phyloP scores from a whole-genome alignment of 495 filamentous ascomycete species.

The Neurospora sublineolata region DNA sequence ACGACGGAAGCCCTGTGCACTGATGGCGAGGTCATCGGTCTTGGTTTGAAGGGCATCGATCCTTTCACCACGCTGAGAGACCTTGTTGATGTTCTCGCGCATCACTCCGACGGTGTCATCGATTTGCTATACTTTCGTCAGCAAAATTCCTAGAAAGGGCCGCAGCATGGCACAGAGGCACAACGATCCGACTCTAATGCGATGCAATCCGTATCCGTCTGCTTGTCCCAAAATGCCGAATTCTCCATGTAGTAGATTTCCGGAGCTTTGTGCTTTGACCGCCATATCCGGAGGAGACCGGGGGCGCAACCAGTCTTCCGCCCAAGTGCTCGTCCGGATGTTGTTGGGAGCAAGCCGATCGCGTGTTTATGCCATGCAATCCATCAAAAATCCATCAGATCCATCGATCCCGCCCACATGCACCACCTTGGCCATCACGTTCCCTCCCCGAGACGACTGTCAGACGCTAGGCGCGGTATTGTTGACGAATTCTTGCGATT shows the following conservation, averaged over 20 bases:
- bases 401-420: not conserved
- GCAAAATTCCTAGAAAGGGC: not conserved
- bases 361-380: not conserved
- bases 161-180: not conserved
- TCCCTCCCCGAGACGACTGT: not conserved
- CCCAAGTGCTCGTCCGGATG: not conserved
- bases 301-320: not conserved
- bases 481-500: not conserved
- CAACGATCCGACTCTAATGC: not conserved
- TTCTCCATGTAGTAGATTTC: not conserved
- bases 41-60: slow-evolving; percentile 89
- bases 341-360: not conserved
- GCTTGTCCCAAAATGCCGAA: not conserved
- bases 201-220: not conserved
- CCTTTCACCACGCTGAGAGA: slow-evolving; percentile 79
- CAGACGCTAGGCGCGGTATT: not conserved
- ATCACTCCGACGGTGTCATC: slow-evolving; percentile 85
- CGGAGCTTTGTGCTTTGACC: not conserved
- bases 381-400: not conserved
- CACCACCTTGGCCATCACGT: not conserved
- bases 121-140: slow-evolving; percentile 63
- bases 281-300: not conserved
- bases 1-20: slow-evolving; percentile 86
- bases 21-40: slow-evolving; percentile 83
- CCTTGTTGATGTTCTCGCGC: slow-evolving; percentile 89